These are phyloP conservation scores for Salix purpurea DNA, from an alignment of 345 rosid species.

Conservation along the genomic window DNA sequence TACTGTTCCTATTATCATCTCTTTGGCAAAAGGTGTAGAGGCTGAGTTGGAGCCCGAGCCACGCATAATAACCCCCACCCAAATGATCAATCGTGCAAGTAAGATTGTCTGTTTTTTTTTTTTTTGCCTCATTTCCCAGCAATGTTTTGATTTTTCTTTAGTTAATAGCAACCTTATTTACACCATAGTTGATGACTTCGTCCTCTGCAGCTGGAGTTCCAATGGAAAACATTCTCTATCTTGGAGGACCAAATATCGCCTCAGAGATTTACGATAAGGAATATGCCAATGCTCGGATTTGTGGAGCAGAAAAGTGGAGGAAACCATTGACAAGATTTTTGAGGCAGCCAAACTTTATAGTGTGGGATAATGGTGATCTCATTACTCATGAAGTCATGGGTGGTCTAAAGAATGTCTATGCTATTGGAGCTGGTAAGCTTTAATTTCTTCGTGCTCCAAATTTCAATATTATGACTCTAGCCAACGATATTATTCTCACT, in stretches of 20 bases:
- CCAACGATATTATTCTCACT: not conserved
- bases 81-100: conserved; percentile 88
- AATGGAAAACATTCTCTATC: conserved; percentile 77
- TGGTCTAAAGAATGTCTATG: conserved; percentile 94
- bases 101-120: conserved; percentile 22
- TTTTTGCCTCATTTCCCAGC: no score
- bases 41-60: conserved; percentile 78
- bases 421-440: conserved; percentile 93
- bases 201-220: conserved; percentile 65
- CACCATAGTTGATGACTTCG: not conserved
- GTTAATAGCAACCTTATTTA: not conserved
- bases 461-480: not conserved
- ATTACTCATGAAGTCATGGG: conserved; percentile 99
- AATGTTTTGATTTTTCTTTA: not conserved
- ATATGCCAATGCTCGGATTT: conserved; percentile 96
- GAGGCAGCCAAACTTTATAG: conserved; percentile 86
- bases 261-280: conserved; percentile 90
- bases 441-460: not conserved
- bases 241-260: conserved; percentile 98
- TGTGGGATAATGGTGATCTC: conserved; percentile 97
- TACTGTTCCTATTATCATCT: conserved; percentile 65
- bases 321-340: conserved; percentile 78
- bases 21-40: conserved; percentile 89
- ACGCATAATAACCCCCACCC: conserved; percentile 86
- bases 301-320: conserved; percentile 95